Conservation (phyloP, 2,329 filamentous ascomycete species). For the Cytospora schulzeri region DNA sequence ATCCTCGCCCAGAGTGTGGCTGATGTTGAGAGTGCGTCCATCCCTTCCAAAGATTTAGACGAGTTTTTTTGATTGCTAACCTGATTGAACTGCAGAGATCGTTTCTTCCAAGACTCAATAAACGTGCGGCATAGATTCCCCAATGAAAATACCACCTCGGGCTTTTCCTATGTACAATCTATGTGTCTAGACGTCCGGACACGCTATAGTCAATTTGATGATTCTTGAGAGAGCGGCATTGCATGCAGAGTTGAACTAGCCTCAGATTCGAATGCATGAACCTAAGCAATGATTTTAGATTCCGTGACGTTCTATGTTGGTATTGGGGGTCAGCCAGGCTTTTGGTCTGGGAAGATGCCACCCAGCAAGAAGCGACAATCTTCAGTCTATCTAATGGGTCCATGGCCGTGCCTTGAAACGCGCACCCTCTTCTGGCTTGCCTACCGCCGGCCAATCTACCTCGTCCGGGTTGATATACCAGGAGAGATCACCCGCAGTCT, state of each 20-base stretch:
- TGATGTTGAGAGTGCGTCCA: constrained; percentile 84
- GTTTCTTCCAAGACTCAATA: constrained; percentile 66
- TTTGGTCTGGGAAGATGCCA: neutral
- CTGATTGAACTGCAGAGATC: constrained; percentile 51
- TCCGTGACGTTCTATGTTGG: neutral
- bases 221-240: constrained; percentile 12
- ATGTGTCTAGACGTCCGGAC: constrained; percentile 54
- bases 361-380: neutral
- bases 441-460: constrained; percentile 40
- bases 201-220: constrained; percentile 59
- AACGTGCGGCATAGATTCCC: constrained; percentile 38
- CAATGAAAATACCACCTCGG: constrained; percentile 34
- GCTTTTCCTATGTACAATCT: constrained; percentile 54
- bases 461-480: constrained; percentile 45
- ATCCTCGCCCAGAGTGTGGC: constrained; percentile 95
- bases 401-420: constrained; percentile 40
- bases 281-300: neutral
- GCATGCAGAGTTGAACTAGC: neutral
- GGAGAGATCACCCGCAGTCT: constrained; percentile 40
- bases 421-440: constrained; percentile 41
- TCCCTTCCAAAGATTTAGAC: neutral
- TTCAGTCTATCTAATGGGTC: constrained; percentile 37
- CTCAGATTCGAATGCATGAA: neutral
- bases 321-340: neutral
- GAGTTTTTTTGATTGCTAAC: constrained; percentile 37